Evolutionary conservation across 805 yeast species (phyloP), one percentile per base, ranked within the genome.

Genomic region (Saccharomycopsis babjevae): DNA sequence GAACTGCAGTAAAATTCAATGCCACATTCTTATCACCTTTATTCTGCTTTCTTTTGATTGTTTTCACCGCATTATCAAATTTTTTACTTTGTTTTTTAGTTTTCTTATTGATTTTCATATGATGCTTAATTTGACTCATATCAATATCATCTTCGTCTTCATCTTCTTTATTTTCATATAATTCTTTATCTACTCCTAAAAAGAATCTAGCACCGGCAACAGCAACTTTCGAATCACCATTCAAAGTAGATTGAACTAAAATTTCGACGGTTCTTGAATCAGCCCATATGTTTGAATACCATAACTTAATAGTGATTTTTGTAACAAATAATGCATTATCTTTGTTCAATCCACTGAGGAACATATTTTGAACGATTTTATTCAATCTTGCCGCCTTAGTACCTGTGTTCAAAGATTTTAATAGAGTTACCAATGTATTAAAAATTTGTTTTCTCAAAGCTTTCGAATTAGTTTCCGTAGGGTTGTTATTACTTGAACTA

Each of bases 231-330:
- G 77, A 73, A 68, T 94, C 96, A 16, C 86, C 85, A 69, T 91
- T 97, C 64, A 89, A 74, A 1, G 97, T 90, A 0, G 98, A 97
- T 68, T 90, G 94, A 1, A 96, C 86, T 98, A 94, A 92, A 69
- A 94, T 84, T 73, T 94, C 99, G n/a, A 94, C 96, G 0, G 98
- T 87, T 68, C 97, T 79, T 0, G 96, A 82, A 72, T 94, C 99
- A 72, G 91, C 97, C 99, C 99, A 94, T 62, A 94, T 88, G 69
- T 96, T 96, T 71, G 98, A 82, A 76, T 97, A 83, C 99, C 99
- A 94, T 58, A 94, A 77, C 72, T 94, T 98, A 70, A 98, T 82
- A 5, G 97, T 91, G 61, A 94, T 76, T 69, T 90, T 92, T 2
- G 97, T 89, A 7, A 98, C 97, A 97, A 98, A 94, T 28, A 94